phyloP scores from a whole-genome alignment of 176 grass and related monocot genomes.

The Luzula sylvatica region DNA sequence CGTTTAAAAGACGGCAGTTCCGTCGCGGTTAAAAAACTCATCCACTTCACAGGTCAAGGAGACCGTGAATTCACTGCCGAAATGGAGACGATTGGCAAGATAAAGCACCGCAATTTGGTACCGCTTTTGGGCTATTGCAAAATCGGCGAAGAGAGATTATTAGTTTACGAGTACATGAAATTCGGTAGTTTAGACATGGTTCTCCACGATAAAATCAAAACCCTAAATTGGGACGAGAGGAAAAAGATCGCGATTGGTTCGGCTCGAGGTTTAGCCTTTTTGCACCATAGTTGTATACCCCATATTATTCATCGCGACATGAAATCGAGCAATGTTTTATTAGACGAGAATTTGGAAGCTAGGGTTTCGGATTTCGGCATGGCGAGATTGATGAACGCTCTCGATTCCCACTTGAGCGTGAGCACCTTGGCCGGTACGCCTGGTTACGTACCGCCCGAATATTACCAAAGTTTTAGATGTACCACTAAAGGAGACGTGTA shows the following conservation, averaged over 20 bases:
- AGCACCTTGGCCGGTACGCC: conserved; percentile 93
- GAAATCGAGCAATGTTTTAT: conserved; percentile 95
- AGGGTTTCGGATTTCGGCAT: conserved; percentile 92
- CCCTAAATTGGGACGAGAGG: conserved; percentile 72
- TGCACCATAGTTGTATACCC: conserved; percentile 93
- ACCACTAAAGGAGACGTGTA: conserved; percentile 93
- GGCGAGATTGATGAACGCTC: conserved; percentile 77
- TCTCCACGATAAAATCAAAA: conserved; percentile 44
- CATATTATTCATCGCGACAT: conserved; percentile 99
- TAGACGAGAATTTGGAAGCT: conserved; percentile 64
- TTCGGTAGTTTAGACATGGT: conserved; percentile 75
- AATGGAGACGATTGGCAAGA: conserved; percentile 99
- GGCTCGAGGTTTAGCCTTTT: conserved; percentile 81
- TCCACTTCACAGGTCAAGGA: conserved; percentile 83
- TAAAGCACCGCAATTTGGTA: conserved; percentile 95
- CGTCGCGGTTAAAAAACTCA: conserved; percentile 94
- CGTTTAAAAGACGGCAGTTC: conserved; percentile 67
- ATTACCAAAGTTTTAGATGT: conserved; percentile 94
- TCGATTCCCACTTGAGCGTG: conserved; percentile 81
- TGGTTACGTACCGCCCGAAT: conserved; percentile 92
- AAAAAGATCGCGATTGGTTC: conserved; percentile 79
- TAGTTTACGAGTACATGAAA: conserved; percentile 97
- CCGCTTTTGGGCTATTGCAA: conserved; percentile 90
- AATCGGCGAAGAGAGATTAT: conserved; percentile 80
- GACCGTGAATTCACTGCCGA: conserved; percentile 89